Percentiles rank a stretch among this genome's conserved stretches.
Evolutionary conservation across 805 yeast genomes (phyloP).

Genomic region (Pichia deserticola): DNA sequence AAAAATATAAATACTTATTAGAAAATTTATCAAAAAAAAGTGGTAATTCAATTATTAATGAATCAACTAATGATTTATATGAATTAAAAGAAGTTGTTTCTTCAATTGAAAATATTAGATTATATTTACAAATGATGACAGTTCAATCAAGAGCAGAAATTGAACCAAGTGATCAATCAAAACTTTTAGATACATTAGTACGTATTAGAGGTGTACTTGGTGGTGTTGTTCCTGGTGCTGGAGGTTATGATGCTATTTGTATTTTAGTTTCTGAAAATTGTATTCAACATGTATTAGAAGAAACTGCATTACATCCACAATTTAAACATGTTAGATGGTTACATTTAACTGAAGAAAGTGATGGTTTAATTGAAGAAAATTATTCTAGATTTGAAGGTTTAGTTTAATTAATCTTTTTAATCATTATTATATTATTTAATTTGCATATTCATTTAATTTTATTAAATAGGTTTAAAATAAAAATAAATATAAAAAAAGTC

Average conservation of each 20-base stretch:
- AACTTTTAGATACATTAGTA: conserved; percentile 51
- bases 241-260: conserved; percentile 92
- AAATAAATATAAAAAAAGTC: too few relatives aligned
- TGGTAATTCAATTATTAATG: background rate
- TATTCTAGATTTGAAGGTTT: conserved; percentile 27
- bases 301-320: conserved; percentile 15
- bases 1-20: conserved; percentile 28
- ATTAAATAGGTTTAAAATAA: too few relatives aligned
- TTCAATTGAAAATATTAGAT: conserved; percentile 47
- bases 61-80: background rate
- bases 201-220: conserved; percentile 71
- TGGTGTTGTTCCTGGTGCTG: conserved; percentile 99
- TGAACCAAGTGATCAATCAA: conserved; percentile 76
- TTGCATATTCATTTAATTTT: too few relatives aligned
- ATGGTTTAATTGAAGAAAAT: conserved; percentile 49
- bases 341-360: conserved; percentile 52
- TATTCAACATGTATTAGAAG: conserved; percentile 26
- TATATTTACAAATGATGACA: conserved; percentile 54
- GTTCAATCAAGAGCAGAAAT: conserved; percentile 69
- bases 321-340: conserved; percentile 58
- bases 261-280: conserved; percentile 49
- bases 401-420: background rate
- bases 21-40: conserved; percentile 13
- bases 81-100: conserved; percentile 22
- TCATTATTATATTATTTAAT: too few relatives aligned